phyloP scores from a whole-genome alignment of 306 rosid genomes.

The Cucumis cinereus region DNA sequence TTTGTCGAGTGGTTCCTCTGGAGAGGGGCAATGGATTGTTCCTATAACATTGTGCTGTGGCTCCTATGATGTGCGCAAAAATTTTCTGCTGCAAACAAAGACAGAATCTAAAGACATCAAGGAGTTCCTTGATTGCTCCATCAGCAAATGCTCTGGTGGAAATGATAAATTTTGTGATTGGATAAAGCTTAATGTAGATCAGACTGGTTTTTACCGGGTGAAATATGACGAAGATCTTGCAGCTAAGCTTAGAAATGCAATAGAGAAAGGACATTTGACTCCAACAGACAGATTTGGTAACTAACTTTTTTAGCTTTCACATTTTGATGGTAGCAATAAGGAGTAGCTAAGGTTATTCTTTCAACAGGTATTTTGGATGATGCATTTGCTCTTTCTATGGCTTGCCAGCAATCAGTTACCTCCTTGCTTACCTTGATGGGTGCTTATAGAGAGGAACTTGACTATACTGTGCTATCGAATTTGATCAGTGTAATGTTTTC shows the following conservation, averaged over 20 bases:
- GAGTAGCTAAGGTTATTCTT: constrained; percentile 15
- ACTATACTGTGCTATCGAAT: constrained; percentile 73
- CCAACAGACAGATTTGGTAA: constrained; percentile 81
- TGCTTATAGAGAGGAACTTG: constrained; percentile 71
- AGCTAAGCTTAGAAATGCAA: constrained; percentile 58
- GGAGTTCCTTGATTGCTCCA: constrained; percentile 29
- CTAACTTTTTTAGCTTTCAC: constrained; percentile 8
- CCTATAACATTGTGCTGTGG: constrained; percentile 68
- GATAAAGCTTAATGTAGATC: constrained; percentile 87
- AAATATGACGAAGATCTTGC: constrained; percentile 72
- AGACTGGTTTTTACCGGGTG: constrained; percentile 94
- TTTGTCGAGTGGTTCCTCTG: constrained; percentile 65
- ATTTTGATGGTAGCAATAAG: constrained; percentile 1
- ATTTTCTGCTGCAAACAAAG: constrained; percentile 51
- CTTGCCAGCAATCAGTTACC: constrained; percentile 52
- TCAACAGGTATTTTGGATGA: constrained; percentile 81
- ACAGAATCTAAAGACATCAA: constrained; percentile 41
- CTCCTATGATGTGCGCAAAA: constrained; percentile 52
- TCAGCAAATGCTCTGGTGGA: constrained; percentile 8
- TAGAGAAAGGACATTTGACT: constrained; percentile 53
- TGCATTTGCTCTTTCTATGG: constrained; percentile 70
- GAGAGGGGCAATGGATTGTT: constrained; percentile 79
- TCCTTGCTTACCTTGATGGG: constrained; percentile 72
- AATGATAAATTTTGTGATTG: constrained; percentile 26
- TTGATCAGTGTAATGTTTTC: constrained; percentile 51